Evolutionary conservation across 495 filamentous ascomycete genomes (phyloP).

Genomic region (Astrothelium macrocarpum): DNA sequence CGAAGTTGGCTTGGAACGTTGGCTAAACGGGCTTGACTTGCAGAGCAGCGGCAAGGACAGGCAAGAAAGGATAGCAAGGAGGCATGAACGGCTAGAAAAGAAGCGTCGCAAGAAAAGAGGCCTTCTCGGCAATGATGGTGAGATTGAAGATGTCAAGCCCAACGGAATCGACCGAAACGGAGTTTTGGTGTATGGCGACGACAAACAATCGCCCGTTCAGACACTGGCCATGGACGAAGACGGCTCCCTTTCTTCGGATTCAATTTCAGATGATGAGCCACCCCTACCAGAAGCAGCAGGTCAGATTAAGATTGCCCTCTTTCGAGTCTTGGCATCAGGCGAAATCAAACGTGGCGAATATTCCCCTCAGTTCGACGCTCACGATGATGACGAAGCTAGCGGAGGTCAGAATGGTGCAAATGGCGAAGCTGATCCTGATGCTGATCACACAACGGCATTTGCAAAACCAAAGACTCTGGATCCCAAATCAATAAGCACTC

Average conservation of each 20-base stretch:
- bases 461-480: slow-evolving; percentile 95
- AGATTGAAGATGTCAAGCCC: slow-evolving; percentile 37
- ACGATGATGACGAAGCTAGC: slow-evolving; percentile 70
- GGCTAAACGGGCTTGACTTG: slow-evolving; percentile 89
- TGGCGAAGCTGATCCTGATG: slow-evolving; percentile 49
- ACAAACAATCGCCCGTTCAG: slow-evolving; percentile 62
- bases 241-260: slow-evolving; percentile 49
- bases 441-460: slow-evolving; percentile 98
- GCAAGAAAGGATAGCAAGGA: slow-evolving; percentile 78
- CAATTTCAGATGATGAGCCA: slow-evolving; percentile 71
- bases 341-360: slow-evolving; percentile 97
- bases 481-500: slow-evolving; percentile 93
- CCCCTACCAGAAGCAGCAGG: slow-evolving; percentile 87
- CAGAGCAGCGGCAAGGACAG: slow-evolving; percentile 64
- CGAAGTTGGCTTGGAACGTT: slow-evolving; percentile 89
- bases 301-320: slow-evolving; percentile 96
- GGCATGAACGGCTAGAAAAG: slow-evolving; percentile 81
- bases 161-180: slow-evolving; percentile 41
- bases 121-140: slow-evolving; percentile 24
- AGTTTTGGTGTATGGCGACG: slow-evolving; percentile 68
- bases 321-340: slow-evolving; percentile 87
- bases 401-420: slow-evolving; percentile 25
- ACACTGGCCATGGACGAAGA: slow-evolving; percentile 59
- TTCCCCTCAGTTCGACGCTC: slow-evolving; percentile 93
- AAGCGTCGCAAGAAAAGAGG: slow-evolving; percentile 59